These are phyloP conservation scores for Auriscalpium microsporum DNA, from an alignment of 768 basidiomycete genomes.

Conservation along the genomic window DNA sequence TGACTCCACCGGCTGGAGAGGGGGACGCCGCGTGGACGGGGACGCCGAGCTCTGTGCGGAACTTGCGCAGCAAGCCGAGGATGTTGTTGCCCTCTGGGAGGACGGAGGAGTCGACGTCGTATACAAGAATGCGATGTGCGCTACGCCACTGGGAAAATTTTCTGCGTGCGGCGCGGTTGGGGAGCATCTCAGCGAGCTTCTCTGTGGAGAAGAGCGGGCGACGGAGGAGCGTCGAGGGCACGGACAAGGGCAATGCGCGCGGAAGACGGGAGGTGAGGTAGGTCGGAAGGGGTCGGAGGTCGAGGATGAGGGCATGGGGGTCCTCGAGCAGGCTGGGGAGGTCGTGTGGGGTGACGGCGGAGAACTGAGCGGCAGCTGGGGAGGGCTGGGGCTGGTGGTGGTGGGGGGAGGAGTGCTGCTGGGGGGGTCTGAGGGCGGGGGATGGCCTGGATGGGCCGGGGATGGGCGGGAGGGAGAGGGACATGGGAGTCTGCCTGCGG, in stretches of 20 bases:
- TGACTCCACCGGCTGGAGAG: not conserved
- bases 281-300: constrained; percentile 79
- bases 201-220: constrained; percentile 79
- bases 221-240: constrained; percentile 91
- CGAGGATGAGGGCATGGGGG: constrained; percentile 57
- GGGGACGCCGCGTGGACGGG: constrained; percentile 20
- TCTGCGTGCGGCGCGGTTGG: constrained; percentile 44
- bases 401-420: constrained; percentile 2
- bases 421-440: not conserved
- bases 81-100: constrained; percentile 63
- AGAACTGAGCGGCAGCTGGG: constrained; percentile 11
- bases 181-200: constrained; percentile 75
- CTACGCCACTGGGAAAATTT: constrained; percentile 53
- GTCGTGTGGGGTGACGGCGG: constrained; percentile 19
- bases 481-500: constrained; percentile 13
- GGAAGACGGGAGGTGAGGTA: constrained; percentile 59
- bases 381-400: constrained; percentile 5
- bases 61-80: constrained; percentile 67
- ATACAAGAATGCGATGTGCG: constrained; percentile 63
- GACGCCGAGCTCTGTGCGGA: constrained; percentile 46
- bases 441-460: constrained; percentile 10
- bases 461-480: constrained; percentile 7
- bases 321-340: constrained; percentile 27
- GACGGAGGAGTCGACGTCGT: constrained; percentile 68
- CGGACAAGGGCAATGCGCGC: constrained; percentile 72